phyloP scores from a whole-genome alignment of 2,329 filamentous ascomycete species.

The Trichocomaceae sp. region DNA sequence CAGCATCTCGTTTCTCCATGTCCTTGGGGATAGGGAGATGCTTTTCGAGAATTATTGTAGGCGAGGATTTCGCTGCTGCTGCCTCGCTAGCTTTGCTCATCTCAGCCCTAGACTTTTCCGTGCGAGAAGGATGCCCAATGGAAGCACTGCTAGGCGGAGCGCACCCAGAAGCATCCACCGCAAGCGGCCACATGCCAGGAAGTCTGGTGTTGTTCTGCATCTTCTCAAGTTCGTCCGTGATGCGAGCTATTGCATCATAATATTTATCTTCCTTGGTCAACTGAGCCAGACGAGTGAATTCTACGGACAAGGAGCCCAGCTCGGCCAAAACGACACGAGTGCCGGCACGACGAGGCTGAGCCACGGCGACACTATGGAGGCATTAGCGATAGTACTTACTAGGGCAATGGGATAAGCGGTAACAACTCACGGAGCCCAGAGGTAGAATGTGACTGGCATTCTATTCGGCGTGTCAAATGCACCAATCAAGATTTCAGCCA shows the following conservation, averaged over 20 bases:
- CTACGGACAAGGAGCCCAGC: conserved; percentile 72
- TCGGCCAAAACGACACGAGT: conserved; percentile 56
- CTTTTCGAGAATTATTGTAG: neutral
- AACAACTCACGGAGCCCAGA: conserved; percentile 58
- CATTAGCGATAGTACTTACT: conserved; percentile 4
- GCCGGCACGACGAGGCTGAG: conserved; percentile 57
- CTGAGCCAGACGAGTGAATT: conserved; percentile 84
- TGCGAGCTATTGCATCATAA: conserved; percentile 81
- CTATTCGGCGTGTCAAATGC: conserved; percentile 89
- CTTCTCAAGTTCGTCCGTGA: conserved; percentile 71
- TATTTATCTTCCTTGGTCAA: conserved; percentile 75
- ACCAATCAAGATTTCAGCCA: conserved; percentile 73
- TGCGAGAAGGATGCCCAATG: conserved; percentile 15
- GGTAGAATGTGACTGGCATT: conserved; percentile 78
- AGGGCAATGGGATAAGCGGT: neutral
- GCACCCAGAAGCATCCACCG: conserved; percentile 73
- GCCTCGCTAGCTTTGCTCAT: neutral
- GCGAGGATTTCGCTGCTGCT: neutral
- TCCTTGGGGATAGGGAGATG: conserved; percentile 12
- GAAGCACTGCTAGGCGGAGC: conserved; percentile 32
- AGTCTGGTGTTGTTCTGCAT: conserved; percentile 66
- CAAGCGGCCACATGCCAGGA: conserved; percentile 73
- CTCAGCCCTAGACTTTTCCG: conserved; percentile 18
- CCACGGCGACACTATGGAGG: conserved; percentile 43
- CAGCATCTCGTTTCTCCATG: conserved; percentile 20